A percentile compares a stretch with the other conserved stretches of the same genome.
Conservation (phyloP, 192 early-diverging fungal species). For the Backusella luteola region DNA sequence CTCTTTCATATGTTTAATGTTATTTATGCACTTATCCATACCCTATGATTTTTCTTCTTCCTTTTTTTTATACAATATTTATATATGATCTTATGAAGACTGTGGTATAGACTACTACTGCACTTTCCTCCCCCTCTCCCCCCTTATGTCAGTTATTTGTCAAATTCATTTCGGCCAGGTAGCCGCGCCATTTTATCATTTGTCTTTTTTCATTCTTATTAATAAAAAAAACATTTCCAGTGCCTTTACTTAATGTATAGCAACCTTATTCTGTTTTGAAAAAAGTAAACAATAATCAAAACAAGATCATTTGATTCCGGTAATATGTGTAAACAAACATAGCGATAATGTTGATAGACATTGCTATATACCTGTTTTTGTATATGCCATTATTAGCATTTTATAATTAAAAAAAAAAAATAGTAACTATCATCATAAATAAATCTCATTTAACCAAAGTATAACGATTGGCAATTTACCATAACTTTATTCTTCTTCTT, state of each 20-base stretch:
- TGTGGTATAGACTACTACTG: conserved; percentile 12
- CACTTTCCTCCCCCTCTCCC: background rate
- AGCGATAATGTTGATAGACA: background rate
- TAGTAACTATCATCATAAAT: background rate
- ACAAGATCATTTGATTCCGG: background rate
- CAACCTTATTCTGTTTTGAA: background rate
- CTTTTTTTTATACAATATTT: background rate
- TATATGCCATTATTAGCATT: background rate
- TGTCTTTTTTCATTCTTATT: background rate
- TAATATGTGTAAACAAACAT: background rate
- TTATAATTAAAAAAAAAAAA: background rate
- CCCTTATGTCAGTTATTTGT: background rate
- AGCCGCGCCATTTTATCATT: background rate
- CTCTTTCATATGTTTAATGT: background rate
- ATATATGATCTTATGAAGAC: background rate
- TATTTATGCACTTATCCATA: background rate
- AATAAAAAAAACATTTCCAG: conserved; percentile 1
- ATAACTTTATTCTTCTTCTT: background rate
- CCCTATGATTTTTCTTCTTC: background rate
- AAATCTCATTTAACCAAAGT: background rate
- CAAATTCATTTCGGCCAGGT: conserved; percentile 4
- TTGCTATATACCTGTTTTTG: background rate
- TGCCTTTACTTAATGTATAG: background rate
- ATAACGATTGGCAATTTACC: background rate
- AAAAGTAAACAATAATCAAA: conserved; percentile 7